These are phyloP conservation scores for Boletellus dicymbophilus DNA, from an alignment of 1,284 basidiomycete species.

Conservation along the genomic window DNA sequence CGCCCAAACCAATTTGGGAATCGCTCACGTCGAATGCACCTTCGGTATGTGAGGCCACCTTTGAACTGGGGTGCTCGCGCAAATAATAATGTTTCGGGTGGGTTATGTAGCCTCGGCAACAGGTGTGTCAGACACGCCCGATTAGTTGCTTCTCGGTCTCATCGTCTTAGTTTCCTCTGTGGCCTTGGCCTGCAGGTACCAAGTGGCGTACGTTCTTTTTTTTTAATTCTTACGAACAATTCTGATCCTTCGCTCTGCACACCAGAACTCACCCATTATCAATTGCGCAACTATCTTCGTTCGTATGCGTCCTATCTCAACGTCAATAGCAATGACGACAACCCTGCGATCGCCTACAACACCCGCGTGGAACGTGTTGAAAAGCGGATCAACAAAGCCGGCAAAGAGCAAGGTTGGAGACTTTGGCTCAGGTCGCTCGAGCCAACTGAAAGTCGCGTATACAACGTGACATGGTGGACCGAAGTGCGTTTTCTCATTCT, in stretches of 20 bases:
- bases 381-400: slow-evolving; percentile 36
- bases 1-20: slow-evolving; percentile 13
- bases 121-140: not conserved
- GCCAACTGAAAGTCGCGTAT: slow-evolving; percentile 28
- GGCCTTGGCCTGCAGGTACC: slow-evolving; percentile 13
- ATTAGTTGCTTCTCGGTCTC: not conserved
- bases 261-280: slow-evolving; percentile 24
- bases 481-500: slow-evolving; percentile 9
- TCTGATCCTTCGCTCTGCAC: not conserved
- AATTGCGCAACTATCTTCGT: slow-evolving; percentile 30
- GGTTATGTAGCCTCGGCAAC: slow-evolving; percentile 8
- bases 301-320: slow-evolving; percentile 42
- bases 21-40: slow-evolving; percentile 12
- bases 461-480: slow-evolving; percentile 24
- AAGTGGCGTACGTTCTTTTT: slow-evolving; percentile 8
- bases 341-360: slow-evolving; percentile 42
- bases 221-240: not conserved
- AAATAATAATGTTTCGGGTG: too few relatives aligned
- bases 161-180: slow-evolving; percentile 8
- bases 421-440: slow-evolving; percentile 37
- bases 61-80: not conserved
- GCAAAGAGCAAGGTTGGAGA: slow-evolving; percentile 40
- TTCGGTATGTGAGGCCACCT: slow-evolving; percentile 11
- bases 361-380: slow-evolving; percentile 50
- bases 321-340: slow-evolving; percentile 43